Evolutionary conservation across 1,139 yeast species (phyloP).

Genomic region (Geotrichum europaeum): DNA sequence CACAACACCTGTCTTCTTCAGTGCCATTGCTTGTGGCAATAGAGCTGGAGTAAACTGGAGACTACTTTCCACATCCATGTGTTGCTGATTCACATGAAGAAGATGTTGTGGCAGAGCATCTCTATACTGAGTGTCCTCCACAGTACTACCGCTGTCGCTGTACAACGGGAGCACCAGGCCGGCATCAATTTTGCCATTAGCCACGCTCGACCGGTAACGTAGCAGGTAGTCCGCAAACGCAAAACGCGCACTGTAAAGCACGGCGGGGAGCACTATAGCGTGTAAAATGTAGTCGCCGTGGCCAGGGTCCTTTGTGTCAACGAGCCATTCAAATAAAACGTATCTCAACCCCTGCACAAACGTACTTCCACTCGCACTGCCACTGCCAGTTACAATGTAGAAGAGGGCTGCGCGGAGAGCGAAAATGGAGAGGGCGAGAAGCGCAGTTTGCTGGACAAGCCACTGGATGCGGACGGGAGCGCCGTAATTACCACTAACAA

Average conservation of each 20-base stretch:
- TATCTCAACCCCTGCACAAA: not conserved
- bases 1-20: not conserved
- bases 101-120: not conserved
- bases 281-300: constrained; percentile 5
- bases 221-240: constrained; percentile 13
- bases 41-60: not conserved
- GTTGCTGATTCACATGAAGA: not conserved
- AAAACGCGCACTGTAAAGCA: constrained; percentile 12
- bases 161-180: not conserved
- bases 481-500: constrained; percentile 17
- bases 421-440: constrained; percentile 9
- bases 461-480: constrained; percentile 14
- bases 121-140: not conserved
- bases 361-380: not conserved
- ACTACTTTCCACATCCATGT: not conserved
- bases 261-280: constrained; percentile 12
- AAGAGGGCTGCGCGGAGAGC: constrained; percentile 7
- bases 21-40: not conserved
- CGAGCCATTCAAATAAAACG: constrained; percentile 17
- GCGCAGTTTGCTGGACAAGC: constrained; percentile 15
- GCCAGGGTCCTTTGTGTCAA: not conserved
- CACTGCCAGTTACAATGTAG: not conserved
- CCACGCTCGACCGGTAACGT: constrained; percentile 4
- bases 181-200: not conserved
- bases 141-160: not conserved